Evolutionary conservation across 2,329 filamentous ascomycete genomes (phyloP).

Genomic region (Sporothrix phasma): DNA sequence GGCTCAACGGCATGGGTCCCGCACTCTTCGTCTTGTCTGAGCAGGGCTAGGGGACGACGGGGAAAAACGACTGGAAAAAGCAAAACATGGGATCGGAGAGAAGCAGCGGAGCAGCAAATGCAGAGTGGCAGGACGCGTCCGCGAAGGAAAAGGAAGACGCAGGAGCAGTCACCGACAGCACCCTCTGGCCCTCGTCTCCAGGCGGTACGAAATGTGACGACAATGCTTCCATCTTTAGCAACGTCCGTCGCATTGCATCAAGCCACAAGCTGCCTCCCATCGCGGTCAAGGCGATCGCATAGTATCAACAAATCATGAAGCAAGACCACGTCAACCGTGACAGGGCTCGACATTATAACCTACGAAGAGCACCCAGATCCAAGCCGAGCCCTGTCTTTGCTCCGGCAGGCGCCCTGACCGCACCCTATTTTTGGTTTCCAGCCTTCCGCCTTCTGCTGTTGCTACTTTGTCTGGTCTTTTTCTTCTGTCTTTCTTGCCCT

Average conservation of each 20-base stretch:
- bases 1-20: background rate
- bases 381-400: background rate
- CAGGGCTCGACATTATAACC: background rate
- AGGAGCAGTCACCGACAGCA: background rate
- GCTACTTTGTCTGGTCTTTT: background rate
- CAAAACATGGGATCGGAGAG: background rate
- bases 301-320: background rate
- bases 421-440: background rate
- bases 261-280: background rate
- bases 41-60: background rate
- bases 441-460: background rate
- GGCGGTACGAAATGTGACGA: background rate
- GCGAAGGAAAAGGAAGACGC: background rate
- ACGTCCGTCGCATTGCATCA: background rate
- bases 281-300: background rate
- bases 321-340: slow-evolving; percentile 1
- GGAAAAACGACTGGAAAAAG: background rate
- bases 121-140: no score
- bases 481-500: background rate
- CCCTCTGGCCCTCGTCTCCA: background rate
- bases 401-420: background rate
- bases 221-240: background rate
- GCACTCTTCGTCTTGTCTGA: background rate
- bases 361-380: background rate
- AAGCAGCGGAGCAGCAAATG: background rate